Percentiles rank a stretch among this genome's conserved stretches.
These are phyloP conservation scores for Pseudovirgaria hyperparasitica DNA, from an alignment of 2,329 filamentous ascomycete species.

Conservation along the genomic window DNA sequence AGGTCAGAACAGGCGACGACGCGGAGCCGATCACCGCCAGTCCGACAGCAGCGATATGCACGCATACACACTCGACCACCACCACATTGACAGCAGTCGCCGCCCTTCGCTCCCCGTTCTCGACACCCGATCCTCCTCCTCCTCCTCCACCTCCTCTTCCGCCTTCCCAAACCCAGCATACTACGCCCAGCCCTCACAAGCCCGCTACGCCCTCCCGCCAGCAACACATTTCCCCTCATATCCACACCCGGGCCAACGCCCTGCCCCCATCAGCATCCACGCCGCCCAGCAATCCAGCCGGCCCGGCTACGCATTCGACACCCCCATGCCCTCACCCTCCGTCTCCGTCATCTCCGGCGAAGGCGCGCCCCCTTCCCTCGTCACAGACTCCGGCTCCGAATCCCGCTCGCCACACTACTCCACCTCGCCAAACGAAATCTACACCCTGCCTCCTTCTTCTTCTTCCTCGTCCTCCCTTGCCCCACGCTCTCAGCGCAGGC, in stretches of 20 bases:
- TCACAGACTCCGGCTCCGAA: conserved; percentile 49
- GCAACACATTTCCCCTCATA: no score
- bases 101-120: conserved; percentile 13
- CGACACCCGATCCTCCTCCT: conserved; percentile 7
- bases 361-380: conserved; percentile 52
- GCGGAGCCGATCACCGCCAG: conserved; percentile 18
- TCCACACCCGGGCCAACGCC: conserved; percentile 10
- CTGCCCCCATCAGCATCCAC: conserved; percentile 17
- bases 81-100: conserved; percentile 15
- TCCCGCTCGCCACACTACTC: conserved; percentile 33
- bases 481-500: conserved; percentile 24
- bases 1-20: conserved; percentile 65
- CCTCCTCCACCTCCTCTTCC: conserved; percentile 9
- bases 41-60: conserved; percentile 17
- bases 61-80: conserved; percentile 17
- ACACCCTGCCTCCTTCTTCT: conserved; percentile 21
- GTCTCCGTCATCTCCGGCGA: conserved; percentile 52
- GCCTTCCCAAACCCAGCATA: conserved; percentile 6
- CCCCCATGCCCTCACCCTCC: conserved; percentile 50
- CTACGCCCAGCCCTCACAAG: no score
- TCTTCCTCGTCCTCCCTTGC: no score
- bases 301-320: conserved; percentile 31
- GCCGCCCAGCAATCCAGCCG: conserved; percentile 10
- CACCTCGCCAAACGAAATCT: conserved; percentile 33
- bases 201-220: no score